These are phyloP conservation scores for Fusarium luffae DNA, from an alignment of 2,329 filamentous ascomycete genomes.

Conservation along the genomic window DNA sequence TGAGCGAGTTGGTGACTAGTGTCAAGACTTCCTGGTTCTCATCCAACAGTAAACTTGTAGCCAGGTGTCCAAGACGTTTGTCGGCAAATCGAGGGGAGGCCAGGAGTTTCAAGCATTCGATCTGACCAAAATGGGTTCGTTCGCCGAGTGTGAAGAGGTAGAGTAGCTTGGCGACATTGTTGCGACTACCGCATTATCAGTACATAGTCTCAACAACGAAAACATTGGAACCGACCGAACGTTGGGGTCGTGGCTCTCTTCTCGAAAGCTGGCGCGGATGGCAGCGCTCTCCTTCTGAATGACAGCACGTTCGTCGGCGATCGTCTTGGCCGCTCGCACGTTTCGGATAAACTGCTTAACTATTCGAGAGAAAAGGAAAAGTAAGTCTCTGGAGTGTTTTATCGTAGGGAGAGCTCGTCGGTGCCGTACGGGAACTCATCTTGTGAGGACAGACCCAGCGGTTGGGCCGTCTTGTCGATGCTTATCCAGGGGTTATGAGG, in stretches of 20 bases:
- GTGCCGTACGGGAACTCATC: slow-evolving; percentile 55
- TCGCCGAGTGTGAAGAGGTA: slow-evolving; percentile 98
- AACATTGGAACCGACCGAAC: slow-evolving; percentile 72
- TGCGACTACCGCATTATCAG: slow-evolving; percentile 71
- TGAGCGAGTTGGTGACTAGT: slow-evolving; percentile 95
- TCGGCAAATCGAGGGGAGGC: slow-evolving; percentile 97
- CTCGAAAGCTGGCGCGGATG: slow-evolving; percentile 95
- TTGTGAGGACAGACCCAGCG: slow-evolving; percentile 49
- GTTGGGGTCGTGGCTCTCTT: slow-evolving; percentile 93
- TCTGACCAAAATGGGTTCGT: slow-evolving; percentile 98
- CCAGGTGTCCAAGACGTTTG: slow-evolving; percentile 94
- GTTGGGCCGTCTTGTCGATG: slow-evolving; percentile 47
- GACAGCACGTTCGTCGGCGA: slow-evolving; percentile 97
- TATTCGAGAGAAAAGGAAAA: slow-evolving; percentile 53
- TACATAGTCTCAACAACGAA: background rate
- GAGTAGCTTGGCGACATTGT: slow-evolving; percentile 98
- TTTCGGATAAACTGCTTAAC: slow-evolving; percentile 99
- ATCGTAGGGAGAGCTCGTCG: slow-evolving; percentile 11
- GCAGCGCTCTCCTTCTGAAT: slow-evolving; percentile 99
- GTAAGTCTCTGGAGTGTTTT: slow-evolving; percentile 26
- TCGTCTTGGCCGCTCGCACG: slow-evolving; percentile 97
- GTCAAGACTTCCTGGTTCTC: slow-evolving; percentile 99
- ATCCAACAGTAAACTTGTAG: slow-evolving; percentile 94
- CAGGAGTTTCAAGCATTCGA: slow-evolving; percentile 97
- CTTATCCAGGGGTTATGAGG: slow-evolving; percentile 43